Evolutionary conservation across 805 yeast species (phyloP), one percentile per base, ranked within the genome.

Genomic region (Monosporozyma unispora): DNA sequence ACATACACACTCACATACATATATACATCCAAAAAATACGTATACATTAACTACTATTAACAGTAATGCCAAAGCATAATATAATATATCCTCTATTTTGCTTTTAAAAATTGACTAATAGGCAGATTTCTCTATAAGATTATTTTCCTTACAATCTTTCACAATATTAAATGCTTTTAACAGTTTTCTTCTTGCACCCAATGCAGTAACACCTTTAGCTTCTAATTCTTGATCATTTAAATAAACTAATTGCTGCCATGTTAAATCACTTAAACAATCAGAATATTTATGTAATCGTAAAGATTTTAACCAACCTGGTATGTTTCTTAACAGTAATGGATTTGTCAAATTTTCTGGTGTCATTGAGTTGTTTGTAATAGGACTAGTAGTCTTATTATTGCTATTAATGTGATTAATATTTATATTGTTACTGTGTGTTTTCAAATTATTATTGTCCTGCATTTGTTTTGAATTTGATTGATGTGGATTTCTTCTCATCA

Each of bases 101-200:
- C n/a, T 14, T 14, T 14, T 4, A 16, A 4, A 35, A 35, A 9
- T 5, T 16, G 16, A 21, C 39, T 35, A 41, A 48, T 51, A 62
- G 12, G 65, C 66, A 45, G 55, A 45, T 33, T 54, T 48, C 46
- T 64, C 69, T 39, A 70, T 68, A 38, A 61, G 48, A 5, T 73
- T 71, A 6, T 61, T 66, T 51, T 71, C 76, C 56, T 73, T 73
- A 44, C 74, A 73, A 35, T 76, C 83, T 60, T 79, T 80, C 43
- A 91, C 96, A 50, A 82, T 83, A 52, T 81, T 86, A 70, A 93
- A 93, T 35, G 96, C 95, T 70, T 93, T 93, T 59, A 93, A 70
- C 65, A 93, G 76, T 70, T 93, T 93, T 50, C 97, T 79, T 54
- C 99, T 75, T 0, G 99, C 99, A 6, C 99, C 99, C 56, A 93